Evolutionary conservation across 306 rosid species (phyloP).

Genomic region (Sechiopsis laciniata): DNA sequence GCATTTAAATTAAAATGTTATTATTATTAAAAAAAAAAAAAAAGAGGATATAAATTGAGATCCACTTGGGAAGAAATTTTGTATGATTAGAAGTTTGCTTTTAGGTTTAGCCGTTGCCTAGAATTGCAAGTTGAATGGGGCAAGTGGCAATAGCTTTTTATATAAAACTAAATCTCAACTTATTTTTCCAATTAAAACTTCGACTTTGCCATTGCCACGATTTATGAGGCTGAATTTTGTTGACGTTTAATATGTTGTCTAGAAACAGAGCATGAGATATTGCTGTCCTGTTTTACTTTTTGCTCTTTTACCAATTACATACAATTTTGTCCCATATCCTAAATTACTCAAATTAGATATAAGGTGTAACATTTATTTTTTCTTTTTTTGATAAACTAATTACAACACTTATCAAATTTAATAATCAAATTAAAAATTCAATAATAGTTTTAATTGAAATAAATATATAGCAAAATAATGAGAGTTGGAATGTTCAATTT

Average conservation of each 20-base stretch:
- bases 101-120: neutral
- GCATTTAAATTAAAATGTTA: neutral
- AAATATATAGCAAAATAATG: no score
- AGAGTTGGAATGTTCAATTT: no score
- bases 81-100: conserved; percentile 9
- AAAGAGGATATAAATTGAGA: neutral
- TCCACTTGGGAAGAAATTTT: conserved; percentile 8
- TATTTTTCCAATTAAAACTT: conserved; percentile 5
- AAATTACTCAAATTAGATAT: no score
- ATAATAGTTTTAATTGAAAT: no score
- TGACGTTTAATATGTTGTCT: neutral
- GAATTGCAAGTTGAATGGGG: conserved; percentile 10
- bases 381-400: no score
- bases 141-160: conserved; percentile 1
- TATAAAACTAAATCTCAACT: neutral
- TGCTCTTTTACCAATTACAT: neutral
- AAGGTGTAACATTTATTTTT: no score
- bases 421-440: no score
- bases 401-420: no score
- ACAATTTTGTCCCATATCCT: no score
- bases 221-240: neutral
- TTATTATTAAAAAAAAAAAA: neutral
- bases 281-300: neutral
- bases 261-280: neutral
- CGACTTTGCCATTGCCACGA: conserved; percentile 9